Base-by-base conservation (phyloP, 805 yeast species). In the Yamadazyma scolyti region DNA sequence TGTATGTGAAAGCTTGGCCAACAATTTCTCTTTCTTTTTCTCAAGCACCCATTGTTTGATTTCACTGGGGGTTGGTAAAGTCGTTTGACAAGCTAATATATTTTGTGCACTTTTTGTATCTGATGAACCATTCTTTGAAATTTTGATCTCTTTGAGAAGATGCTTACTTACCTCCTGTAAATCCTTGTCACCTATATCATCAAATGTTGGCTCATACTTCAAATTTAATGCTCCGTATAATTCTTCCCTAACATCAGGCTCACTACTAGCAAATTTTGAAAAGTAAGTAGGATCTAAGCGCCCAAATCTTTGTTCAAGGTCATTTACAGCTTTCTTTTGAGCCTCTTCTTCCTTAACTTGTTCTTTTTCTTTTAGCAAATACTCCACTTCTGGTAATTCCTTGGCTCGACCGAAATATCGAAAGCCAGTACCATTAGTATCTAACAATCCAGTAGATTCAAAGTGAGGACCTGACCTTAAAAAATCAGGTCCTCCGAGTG, bases 401-500 rank as follows among this genome's bases (percentile, higher is more conserved):
- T 75, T 67, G 0, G 96, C 95, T 28, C 95, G 58, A 0, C 97
- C 97, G 56, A 77, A 89, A 54, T 83, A 89, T 33, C 82, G 60
- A 41, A 76, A 77, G 1, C 87, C 87, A 23, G 70, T 62, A 11
- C 19, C 13, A 4, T 19, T 13, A 21, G 36, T 36, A 13, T 35
- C 49, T 28, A 28, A 18, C 36, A 37, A 16, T 13, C 52, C 52
- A 23, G 36, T 23, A 22, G 30, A 22, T 18, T 44, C 43, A 26
- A 54, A 32, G 23, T 49, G 46, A 15, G 48, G 44, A 12, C 54
- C 55, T 33, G 44, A 45, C 26, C 40, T 53, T 12, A 73, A 48
- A 47, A 78, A 77, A 50, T 83, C 81, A 2, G 84, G 78, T 0
- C 96, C 95, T 1, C 90, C 90, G 1, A 87, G 58, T 7, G 73